Conservation (phyloP, 177 flowering plant species). For the Telopea speciosissima region DNA sequence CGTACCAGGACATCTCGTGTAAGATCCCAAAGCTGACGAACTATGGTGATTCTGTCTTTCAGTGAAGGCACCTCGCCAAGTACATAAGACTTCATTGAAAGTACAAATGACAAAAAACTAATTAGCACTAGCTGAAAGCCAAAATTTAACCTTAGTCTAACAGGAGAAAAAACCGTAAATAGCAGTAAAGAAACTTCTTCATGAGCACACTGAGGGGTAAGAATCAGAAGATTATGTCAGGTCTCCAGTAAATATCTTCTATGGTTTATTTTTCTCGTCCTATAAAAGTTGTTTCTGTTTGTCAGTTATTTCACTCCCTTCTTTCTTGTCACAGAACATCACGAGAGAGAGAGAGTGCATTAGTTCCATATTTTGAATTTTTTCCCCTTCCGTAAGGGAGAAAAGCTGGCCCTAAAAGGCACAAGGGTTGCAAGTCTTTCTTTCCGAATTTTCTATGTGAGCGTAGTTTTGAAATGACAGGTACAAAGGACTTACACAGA, state of each 20-base stretch:
- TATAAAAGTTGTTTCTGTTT: background rate
- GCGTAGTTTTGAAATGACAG: too few relatives aligned
- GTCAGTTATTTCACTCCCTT: background rate
- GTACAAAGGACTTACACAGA: background rate
- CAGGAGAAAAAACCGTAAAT: background rate
- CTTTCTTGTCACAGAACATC: background rate
- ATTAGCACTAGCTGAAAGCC: slow-evolving; percentile 12
- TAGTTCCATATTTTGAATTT: too few relatives aligned
- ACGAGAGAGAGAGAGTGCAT: background rate
- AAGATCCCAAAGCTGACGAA: slow-evolving; percentile 97
- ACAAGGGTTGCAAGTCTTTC: too few relatives aligned
- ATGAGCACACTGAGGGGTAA: background rate
- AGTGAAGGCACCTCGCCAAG: slow-evolving; percentile 94
- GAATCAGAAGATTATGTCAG: background rate
- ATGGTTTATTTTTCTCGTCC: background rate
- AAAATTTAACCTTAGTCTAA: background rate
- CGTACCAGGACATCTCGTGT: slow-evolving; percentile 85
- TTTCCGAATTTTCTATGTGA: too few relatives aligned
- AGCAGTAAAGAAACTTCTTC: background rate
- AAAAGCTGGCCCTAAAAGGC: too few relatives aligned
- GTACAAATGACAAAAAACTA: slow-evolving; percentile 10
- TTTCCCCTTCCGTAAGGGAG: too few relatives aligned
- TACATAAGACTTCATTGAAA: slow-evolving; percentile 73
- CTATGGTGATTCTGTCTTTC: slow-evolving; percentile 73
- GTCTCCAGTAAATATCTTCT: background rate